Percentiles rank a stretch among this genome's conserved stretches.
These are phyloP conservation scores for Hirsutella thompsonii DNA, from an alignment of 2,329 filamentous ascomycete genomes.

Conservation along the genomic window DNA sequence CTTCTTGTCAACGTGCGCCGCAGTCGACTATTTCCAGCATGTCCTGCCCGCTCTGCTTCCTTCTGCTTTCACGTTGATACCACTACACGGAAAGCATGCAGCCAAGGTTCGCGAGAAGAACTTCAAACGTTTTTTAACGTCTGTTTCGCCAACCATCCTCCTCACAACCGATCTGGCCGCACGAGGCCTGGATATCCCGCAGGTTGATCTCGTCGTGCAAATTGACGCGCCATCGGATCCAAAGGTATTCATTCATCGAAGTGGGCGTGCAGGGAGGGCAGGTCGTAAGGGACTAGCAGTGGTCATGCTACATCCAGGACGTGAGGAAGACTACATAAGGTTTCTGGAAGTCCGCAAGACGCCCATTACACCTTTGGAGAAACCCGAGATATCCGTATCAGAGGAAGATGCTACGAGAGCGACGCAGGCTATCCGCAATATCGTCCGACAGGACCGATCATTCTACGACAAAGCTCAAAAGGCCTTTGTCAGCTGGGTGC, in stretches of 20 bases:
- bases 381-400: conserved; percentile 42
- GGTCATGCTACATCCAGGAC: conserved; percentile 70
- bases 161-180: conserved; percentile 89
- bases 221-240: conserved; percentile 74
- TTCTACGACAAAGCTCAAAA: conserved; percentile 80
- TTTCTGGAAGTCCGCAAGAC: conserved; percentile 84
- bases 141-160: conserved; percentile 64
- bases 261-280: conserved; percentile 81
- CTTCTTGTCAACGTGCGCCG: conserved; percentile 87
- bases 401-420: conserved; percentile 46
- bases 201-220: conserved; percentile 84
- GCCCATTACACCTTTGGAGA: conserved; percentile 53
- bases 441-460: conserved; percentile 37
- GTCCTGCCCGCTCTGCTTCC: conserved; percentile 64
- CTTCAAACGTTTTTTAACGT: conserved; percentile 65
- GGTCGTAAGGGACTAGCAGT: conserved; percentile 76
- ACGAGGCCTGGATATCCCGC: conserved; percentile 79
- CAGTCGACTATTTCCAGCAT: conserved; percentile 86
- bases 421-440: conserved; percentile 47
- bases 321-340: conserved; percentile 79
- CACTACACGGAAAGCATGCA: conserved; percentile 85
- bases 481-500: conserved; percentile 87
- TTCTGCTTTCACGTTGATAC: conserved; percentile 54
- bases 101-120: conserved; percentile 81
- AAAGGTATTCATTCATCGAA: conserved; percentile 89